These are phyloP conservation scores for Aspergillus amoenus DNA, from an alignment of 2,329 filamentous ascomycete genomes.

Conservation along the genomic window DNA sequence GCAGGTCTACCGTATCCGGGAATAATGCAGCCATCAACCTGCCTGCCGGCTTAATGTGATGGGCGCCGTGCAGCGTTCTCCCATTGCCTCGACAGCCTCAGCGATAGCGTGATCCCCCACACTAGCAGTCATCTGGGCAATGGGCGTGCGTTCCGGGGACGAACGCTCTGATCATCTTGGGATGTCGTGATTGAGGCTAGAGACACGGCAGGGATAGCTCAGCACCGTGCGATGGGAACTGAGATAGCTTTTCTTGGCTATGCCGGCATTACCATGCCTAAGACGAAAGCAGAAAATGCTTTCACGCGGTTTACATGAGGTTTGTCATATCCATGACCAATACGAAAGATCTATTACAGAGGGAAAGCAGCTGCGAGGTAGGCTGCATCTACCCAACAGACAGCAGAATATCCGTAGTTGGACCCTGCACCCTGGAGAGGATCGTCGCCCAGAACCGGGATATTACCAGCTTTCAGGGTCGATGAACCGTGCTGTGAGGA, in stretches of 20 bases:
- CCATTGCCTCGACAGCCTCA: neutral
- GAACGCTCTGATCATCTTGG: neutral
- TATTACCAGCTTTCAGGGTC: neutral
- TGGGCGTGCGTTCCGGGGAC: neutral
- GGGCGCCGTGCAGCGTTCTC: neutral
- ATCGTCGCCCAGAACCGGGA: neutral
- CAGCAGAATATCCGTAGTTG: too few relatives aligned
- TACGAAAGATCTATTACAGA: neutral
- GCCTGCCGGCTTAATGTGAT: neutral
- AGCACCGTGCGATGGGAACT: neutral
- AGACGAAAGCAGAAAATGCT: neutral
- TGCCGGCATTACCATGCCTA: neutral
- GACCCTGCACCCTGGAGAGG: neutral
- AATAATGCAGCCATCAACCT: neutral
- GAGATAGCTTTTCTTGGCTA: neutral
- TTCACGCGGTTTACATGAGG: too few relatives aligned
- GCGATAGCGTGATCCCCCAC: neutral
- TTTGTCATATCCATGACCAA: neutral
- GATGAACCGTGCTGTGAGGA: neutral
- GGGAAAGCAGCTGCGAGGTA: neutral
- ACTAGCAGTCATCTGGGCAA: neutral
- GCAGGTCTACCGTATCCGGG: neutral
- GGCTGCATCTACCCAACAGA: too few relatives aligned
- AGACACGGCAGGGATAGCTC: neutral
- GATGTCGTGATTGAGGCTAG: constrained; percentile 1